Conservation (phyloP, 225 moss, liverwort and hornwort genomes). For the Thuidium tamariscinum region DNA sequence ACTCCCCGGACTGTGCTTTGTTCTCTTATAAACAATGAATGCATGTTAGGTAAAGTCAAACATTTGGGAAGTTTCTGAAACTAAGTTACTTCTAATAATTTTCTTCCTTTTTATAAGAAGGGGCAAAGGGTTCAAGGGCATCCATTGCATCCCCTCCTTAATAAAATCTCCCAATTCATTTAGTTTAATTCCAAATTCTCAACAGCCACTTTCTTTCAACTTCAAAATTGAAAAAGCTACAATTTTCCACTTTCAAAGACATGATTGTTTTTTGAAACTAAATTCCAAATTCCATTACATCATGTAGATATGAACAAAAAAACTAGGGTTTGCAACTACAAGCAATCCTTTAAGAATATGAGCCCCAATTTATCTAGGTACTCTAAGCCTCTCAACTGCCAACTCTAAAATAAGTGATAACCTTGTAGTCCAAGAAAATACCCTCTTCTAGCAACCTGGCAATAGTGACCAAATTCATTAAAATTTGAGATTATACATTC, state of each 20-base stretch:
- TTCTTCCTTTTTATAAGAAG: not conserved
- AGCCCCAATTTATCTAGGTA: rapidly evolving
- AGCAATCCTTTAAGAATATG: no score
- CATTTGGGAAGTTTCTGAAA: rapidly evolving
- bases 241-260: rapidly evolving
- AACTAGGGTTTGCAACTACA: no score
- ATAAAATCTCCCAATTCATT: not conserved
- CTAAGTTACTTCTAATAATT: rapidly evolving
- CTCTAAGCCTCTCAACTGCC: rapidly evolving
- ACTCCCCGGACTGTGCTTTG: no score
- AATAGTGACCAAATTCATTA: no score
- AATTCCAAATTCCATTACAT: not conserved
- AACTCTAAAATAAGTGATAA: no score
- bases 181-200: not conserved
- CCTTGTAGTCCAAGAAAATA: no score
- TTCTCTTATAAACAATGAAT: no score
- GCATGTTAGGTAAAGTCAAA: no score
- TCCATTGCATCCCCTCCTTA: not conserved
- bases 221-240: not conserved
- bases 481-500: no score
- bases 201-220: rapidly evolving
- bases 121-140: rapidly evolving
- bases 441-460: no score
- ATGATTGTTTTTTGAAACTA: rapidly evolving
- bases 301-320: rapidly evolving